Evolutionary conservation across 352 stramenopile genomes (phyloP).

Genomic region (Aphanomyces euteiches): DNA sequence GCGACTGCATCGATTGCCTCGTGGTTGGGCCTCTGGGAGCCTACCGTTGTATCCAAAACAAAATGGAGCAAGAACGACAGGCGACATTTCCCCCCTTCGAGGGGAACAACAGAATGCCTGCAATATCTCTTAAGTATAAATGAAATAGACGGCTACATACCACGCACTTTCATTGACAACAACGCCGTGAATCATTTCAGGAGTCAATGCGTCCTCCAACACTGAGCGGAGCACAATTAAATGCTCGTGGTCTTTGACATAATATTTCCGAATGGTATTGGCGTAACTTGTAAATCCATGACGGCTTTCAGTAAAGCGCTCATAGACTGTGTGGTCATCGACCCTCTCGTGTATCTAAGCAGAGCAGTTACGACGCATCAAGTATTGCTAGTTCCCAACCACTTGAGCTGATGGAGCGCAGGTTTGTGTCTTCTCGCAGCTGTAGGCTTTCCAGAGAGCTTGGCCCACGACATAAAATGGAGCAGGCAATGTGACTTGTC

Average conservation of each 20-base stretch:
- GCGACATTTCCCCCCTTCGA: no score
- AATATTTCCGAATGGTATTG: conserved; percentile 1
- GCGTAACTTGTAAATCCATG: neutral
- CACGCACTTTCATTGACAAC: conserved; percentile 10
- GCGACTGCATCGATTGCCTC: no score
- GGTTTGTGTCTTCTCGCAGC: neutral
- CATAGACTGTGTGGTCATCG: neutral
- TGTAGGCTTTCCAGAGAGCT: neutral
- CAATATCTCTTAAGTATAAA: no score
- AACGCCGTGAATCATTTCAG: conserved; percentile 15
- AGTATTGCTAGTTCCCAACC: neutral
- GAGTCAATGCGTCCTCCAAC: conserved; percentile 22
- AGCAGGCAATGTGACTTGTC: neutral
- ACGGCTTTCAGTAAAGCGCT: neutral
- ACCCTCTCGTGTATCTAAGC: neutral
- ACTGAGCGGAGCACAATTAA: conserved; percentile 21
- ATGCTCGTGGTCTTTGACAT: neutral
- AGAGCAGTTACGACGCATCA: neutral
- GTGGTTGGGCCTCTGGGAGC: no score
- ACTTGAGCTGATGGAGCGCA: neutral
- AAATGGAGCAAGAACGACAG: no score
- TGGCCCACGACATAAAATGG: neutral
- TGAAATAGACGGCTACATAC: neutral
- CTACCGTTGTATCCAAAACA: no score
- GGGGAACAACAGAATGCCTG: no score